These are phyloP conservation scores for Fonsecaea pedrosoi DNA, from an alignment of 2,329 filamentous ascomycete species.

Conservation along the genomic window DNA sequence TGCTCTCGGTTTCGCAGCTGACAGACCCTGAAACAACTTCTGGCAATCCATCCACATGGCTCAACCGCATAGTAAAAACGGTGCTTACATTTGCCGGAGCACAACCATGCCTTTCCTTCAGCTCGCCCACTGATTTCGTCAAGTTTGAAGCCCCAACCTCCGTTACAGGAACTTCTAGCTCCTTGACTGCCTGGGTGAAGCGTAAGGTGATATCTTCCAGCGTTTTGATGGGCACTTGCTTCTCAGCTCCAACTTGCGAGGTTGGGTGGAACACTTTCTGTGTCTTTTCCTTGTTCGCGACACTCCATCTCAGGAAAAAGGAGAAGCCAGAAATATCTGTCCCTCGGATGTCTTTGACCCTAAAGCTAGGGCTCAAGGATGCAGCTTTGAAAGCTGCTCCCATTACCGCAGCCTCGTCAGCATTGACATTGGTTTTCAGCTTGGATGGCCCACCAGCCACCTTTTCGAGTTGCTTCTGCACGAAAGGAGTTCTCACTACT, in stretches of 20 bases:
- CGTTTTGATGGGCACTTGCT: conserved; percentile 84
- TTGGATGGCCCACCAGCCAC: conserved; percentile 75
- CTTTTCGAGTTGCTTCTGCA: conserved; percentile 85
- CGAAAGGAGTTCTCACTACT: conserved; percentile 87
- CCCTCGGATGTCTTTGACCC: conserved; percentile 93
- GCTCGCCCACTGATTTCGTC: conserved; percentile 77
- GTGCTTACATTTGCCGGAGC: conserved; percentile 77
- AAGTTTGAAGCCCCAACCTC: conserved; percentile 80
- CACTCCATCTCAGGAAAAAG: conserved; percentile 76
- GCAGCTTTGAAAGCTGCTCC: conserved; percentile 95
- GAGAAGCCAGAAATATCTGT: conserved; percentile 78
- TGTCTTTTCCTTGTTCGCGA: conserved; percentile 72
- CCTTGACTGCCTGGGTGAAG: conserved; percentile 74
- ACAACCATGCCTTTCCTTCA: conserved; percentile 82
- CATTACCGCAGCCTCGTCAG: conserved; percentile 94
- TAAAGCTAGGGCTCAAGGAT: conserved; percentile 90
- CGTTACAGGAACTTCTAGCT: conserved; percentile 66
- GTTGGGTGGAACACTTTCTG: conserved; percentile 83
- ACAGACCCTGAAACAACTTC: conserved; percentile 77
- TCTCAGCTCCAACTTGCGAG: conserved; percentile 77
- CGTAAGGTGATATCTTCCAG: conserved; percentile 79
- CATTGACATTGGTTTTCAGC: conserved; percentile 91
- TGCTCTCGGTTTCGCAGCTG: conserved; percentile 80
- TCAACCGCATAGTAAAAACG: conserved; percentile 77
- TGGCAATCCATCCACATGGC: conserved; percentile 76